These are phyloP conservation scores for Macrophomina pseudophaseolina DNA, from an alignment of 2,329 filamentous ascomycete species.

Conservation along the genomic window DNA sequence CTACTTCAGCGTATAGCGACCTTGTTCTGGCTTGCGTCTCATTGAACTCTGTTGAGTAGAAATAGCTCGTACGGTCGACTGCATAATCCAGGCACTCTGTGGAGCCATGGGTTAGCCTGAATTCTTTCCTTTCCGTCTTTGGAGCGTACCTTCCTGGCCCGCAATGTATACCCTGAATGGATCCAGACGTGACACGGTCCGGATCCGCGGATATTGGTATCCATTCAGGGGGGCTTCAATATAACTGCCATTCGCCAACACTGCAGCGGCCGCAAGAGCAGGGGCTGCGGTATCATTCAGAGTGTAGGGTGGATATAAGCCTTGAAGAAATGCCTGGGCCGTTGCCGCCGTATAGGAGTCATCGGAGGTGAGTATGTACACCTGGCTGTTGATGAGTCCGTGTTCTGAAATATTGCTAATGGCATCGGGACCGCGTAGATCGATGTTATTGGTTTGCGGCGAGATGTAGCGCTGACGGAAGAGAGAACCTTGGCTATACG, in stretches of 20 bases:
- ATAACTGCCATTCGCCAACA: slow-evolving; percentile 55
- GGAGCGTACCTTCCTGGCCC: slow-evolving; percentile 52
- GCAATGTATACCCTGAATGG: slow-evolving; percentile 57
- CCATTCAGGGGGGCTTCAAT: slow-evolving; percentile 57
- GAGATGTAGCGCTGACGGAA: slow-evolving; percentile 61
- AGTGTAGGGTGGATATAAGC: slow-evolving; percentile 60
- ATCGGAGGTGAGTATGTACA: slow-evolving; percentile 55
- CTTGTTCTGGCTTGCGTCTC: slow-evolving; percentile 44
- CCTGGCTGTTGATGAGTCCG: slow-evolving; percentile 51
- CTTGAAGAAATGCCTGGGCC: slow-evolving; percentile 66
- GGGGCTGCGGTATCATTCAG: slow-evolving; percentile 36
- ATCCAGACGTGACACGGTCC: slow-evolving; percentile 51
- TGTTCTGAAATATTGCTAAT: slow-evolving; percentile 54
- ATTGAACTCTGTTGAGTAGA: slow-evolving; percentile 47
- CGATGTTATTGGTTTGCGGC: slow-evolving; percentile 29
- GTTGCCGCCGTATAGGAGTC: slow-evolving; percentile 56
- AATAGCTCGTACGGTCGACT: slow-evolving; percentile 43
- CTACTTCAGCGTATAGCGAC: slow-evolving; percentile 55
- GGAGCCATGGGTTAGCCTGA: not conserved
- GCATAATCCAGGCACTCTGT: slow-evolving; percentile 34
- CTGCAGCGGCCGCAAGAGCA: slow-evolving; percentile 38
- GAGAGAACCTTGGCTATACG: slow-evolving; percentile 55
- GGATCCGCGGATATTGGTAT: slow-evolving; percentile 63
- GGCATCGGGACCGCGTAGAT: slow-evolving; percentile 37
- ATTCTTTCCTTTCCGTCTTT: slow-evolving; percentile 34